Base-by-base conservation (phyloP, 2,329 filamentous ascomycete genomes). In the Iodosphaeria phyllophila region DNA sequence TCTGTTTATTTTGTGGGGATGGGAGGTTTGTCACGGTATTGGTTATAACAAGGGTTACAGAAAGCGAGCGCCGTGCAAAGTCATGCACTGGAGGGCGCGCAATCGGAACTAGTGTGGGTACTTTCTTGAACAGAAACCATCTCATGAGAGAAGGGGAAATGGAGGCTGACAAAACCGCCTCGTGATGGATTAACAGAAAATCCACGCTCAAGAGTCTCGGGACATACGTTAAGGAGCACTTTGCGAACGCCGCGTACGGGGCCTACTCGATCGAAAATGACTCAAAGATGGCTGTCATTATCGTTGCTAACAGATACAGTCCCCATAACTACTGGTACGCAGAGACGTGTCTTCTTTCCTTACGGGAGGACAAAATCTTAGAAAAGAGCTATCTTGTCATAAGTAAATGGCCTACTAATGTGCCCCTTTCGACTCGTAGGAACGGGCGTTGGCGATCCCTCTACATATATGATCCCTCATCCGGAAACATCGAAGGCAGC, bases 301-400 rank as follows among this genome's bases (percentile, higher is more conserved):
- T 92, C 25, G 84, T 92, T 24, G 79, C 84, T 28, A 93, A 89
- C 60, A 93, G 93, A 52, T 95, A 95, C 59, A 92, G 79, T 41
- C 89, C 91, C 6, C 82, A 84, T 48, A 98, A 98, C 62, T 98
- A 83, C 63, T 95, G 89, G 83, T 83, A 56, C 20, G 53, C 18
- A 6, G 13, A 14, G 9, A n/a, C n/a, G n/a, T n/a, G n/a, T n/a
- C n/a, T n/a, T 5, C 16, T 8, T 15, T 23, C 15, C 15, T 12
- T 11, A 9, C 6, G 9, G 11, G 11, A 13, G n/a, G 6, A 16
- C 11, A 13, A 28, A 27, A 34, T 9, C 13, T 11, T 13, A 12
- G 8, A 17, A 13, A 14, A 4, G 16, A 25, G 14, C 16, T 15
- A 17, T 8, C 8, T 13, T 9, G 8, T 10, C 10, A 16, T 13